Conservation (phyloP, 2,329 filamentous ascomycete genomes). For the Epichloe scottii region DNA sequence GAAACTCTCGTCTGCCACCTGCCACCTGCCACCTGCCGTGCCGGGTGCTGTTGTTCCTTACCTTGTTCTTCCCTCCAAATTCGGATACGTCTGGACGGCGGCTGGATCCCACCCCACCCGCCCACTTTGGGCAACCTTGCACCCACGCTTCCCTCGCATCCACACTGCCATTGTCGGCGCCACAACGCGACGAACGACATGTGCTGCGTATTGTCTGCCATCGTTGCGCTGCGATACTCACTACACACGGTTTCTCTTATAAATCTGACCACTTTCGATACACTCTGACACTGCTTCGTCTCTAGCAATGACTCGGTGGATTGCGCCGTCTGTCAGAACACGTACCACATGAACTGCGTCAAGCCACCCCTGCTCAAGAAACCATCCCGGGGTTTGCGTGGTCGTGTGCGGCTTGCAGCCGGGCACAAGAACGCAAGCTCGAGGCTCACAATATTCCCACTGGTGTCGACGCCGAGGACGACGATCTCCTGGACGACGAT, state of each 20-base stretch:
- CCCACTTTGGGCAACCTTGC: constrained; percentile 7
- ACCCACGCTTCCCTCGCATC: constrained; percentile 10
- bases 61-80: constrained; percentile 1
- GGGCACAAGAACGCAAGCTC: constrained; percentile 85
- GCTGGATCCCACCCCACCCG: constrained; percentile 2
- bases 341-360: constrained; percentile 98
- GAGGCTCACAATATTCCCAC: constrained; percentile 81
- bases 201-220: background rate
- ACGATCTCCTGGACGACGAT: constrained; percentile 54
- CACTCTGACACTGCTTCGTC: background rate
- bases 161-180: constrained; percentile 5
- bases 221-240: background rate
- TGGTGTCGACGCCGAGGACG: constrained; percentile 56
- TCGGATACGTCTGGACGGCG: constrained; percentile 4
- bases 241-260: background rate
- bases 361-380: constrained; percentile 87
- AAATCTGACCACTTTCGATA: too few relatives aligned
- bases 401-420: constrained; percentile 92
- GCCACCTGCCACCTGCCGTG: too few relatives aligned
- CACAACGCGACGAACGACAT: constrained; percentile 5
- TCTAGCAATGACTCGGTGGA: constrained; percentile 84
- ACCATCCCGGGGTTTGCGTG: constrained; percentile 90
- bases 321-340: constrained; percentile 87
- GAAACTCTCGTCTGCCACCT: too few relatives aligned
- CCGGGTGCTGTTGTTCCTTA: constrained; percentile 3